Base-by-base conservation (phyloP, 2,329 filamentous ascomycete genomes). In the Pezicula radicicola region DNA sequence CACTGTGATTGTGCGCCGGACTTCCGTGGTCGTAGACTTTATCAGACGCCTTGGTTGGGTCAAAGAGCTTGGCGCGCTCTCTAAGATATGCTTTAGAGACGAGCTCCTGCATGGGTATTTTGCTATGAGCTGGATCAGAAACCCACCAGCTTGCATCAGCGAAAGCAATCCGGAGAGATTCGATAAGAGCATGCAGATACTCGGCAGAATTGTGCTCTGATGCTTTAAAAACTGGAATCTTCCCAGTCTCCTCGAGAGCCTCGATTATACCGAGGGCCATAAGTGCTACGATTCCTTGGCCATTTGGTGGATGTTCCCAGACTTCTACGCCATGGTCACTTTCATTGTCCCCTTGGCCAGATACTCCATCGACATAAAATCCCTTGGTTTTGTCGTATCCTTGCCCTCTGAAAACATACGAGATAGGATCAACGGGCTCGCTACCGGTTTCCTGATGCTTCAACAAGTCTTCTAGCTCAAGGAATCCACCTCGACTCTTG, bases 221-320 rank as follows among this genome's bases (percentile, higher is more conserved):
- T 1, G 80, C 70, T 0, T 69, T 71, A 70, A 94, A 96, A 1
- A 75, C 79, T 0, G 87, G 84, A 53, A 97, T 91, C 62, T 84
- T 84, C 37, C 87, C 87, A 15, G 79, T 75, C 53, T 84, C 82
- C 70, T 96, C 90, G 1, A 97, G 79, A 66, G 92, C 85, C 67
- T 97, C 86, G 46, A 99, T 76, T 59, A 97, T 96, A 1, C 94
- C 94, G 1, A 99, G 76, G 0, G 94, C 89, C 87, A 97, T 96
- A 30, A 97, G 75, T 0, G 94, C 94, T 2, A 97, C 89, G 58
- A 97, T 92, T 2, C 94, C 94, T 71, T 97, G 94, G 0, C 94
- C 92, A 63, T 97, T 97, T 8, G 94, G 94, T 35, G 93, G 92
- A 66, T 97, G 93, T 66, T 99, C 94, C 93, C 93, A 97, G 1